phyloP scores from a whole-genome alignment of 805 yeast species.

The Lipomyces orientalis region DNA sequence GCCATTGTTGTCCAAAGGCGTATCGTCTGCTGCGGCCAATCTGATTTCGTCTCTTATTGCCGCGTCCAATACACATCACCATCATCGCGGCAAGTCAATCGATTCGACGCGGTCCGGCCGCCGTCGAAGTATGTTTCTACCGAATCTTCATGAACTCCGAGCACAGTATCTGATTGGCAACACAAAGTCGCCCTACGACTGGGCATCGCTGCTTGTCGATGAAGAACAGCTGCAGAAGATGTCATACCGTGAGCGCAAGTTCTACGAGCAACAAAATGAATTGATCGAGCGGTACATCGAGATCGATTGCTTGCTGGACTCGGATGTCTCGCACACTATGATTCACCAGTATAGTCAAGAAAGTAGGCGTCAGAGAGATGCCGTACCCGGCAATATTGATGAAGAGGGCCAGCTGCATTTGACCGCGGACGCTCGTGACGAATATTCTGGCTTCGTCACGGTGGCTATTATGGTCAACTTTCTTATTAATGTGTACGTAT shows the following conservation, averaged over 20 bases:
- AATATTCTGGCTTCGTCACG: constrained; percentile 53
- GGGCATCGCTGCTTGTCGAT: constrained; percentile 47
- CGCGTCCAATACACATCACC: constrained; percentile 26
- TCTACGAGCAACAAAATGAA: constrained; percentile 65
- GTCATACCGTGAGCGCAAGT: constrained; percentile 48
- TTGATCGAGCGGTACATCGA: constrained; percentile 61
- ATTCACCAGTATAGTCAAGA: constrained; percentile 56
- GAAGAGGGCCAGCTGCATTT: constrained; percentile 62
- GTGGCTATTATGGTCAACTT: constrained; percentile 71
- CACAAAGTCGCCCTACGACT: constrained; percentile 49
- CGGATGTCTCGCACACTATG: constrained; percentile 71
- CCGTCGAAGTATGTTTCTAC: constrained; percentile 21
- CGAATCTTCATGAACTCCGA: constrained; percentile 52
- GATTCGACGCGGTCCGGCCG: constrained; percentile 5
- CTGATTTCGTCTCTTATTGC: constrained; percentile 24
- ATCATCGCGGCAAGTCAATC: constrained; percentile 17
- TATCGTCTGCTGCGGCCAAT: constrained; percentile 13
- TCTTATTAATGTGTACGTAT: constrained; percentile 54
- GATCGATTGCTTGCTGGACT: constrained; percentile 69
- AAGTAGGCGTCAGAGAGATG: constrained; percentile 38
- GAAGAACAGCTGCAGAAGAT: constrained; percentile 39
- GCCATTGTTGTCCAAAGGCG: background rate
- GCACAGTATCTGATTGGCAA: constrained; percentile 56
- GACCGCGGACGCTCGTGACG: constrained; percentile 53
- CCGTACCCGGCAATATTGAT: constrained; percentile 67